Base-by-base conservation (phyloP, 352 stramenopile genomes). In the Phytopythium litorale region DNA sequence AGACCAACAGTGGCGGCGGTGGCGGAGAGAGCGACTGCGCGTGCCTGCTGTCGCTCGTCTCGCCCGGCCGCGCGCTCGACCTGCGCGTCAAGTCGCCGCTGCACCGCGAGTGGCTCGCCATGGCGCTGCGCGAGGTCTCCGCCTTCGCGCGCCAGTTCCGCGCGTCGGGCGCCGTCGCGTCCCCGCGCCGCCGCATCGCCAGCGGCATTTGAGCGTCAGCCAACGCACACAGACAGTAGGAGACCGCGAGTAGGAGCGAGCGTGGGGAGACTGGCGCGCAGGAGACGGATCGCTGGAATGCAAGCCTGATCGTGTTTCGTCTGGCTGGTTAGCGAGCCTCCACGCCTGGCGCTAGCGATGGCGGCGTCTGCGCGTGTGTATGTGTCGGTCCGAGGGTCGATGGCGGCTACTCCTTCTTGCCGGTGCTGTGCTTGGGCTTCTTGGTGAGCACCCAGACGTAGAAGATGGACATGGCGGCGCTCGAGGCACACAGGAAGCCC, bases 81-180 rank as follows among this genome's bases (percentile, higher is more conserved):
- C 54, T 94, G 40, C 78, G 89, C 33, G 64, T 91, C 28, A 78
- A 84, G 45, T 84, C 70, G n/a, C 35, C 73, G 18, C 58, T 94
- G 28, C 82, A 94, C 49, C 80, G 84, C 23, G 84, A 92, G 48
- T 94, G 84, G 84, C 71, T 94, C 12, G 70, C 88, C 32, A 88
- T 87, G 28, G 82, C 81, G 11, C 63, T 94, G 3, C 70, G 69
- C 6, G 76, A 90, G 51, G 72, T 89, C 48, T 69, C 89, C 23
- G 68, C 74, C 9, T 94, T 92, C 30, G 84, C 82, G 81, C n/a
- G 62, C 62, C 3, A 63, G 33, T 38, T 45, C 58, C 15, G 57
- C 58, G 30, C 63, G 49, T 28, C 56, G 28, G 50, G 62, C 58
- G 40, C 56, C 32, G 40, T 16, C 33, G 35, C 6, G 21, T 55